phyloP scores from a whole-genome alignment of 2,329 filamentous ascomycete species.

The Rosellinia necatrix region DNA sequence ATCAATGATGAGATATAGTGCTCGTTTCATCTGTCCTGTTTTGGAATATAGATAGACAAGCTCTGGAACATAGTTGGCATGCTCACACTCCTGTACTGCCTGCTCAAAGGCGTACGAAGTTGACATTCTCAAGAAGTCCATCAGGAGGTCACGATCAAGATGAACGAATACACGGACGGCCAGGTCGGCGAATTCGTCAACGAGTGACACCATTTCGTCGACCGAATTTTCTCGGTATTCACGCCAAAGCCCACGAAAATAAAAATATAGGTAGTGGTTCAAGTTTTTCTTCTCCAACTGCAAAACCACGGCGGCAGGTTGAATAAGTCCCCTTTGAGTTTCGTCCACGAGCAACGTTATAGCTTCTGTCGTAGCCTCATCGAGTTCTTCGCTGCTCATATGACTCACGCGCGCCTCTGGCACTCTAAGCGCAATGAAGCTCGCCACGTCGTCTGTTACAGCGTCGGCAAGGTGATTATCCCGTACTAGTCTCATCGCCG shows the following conservation, averaged over 20 bases:
- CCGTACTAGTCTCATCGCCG: constrained; percentile 81
- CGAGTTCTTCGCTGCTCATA: constrained; percentile 72
- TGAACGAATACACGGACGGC: constrained; percentile 84
- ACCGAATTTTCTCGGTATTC: constrained; percentile 64
- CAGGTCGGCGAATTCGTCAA: constrained; percentile 86
- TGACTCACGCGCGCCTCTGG: constrained; percentile 69
- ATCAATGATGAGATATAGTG: constrained; percentile 90
- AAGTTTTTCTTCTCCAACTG: constrained; percentile 73
- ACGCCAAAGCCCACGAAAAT: constrained; percentile 83
- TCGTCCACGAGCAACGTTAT: constrained; percentile 88
- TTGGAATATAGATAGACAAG: constrained; percentile 96
- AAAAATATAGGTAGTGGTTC: constrained; percentile 85
- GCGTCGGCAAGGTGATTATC: constrained; percentile 90
- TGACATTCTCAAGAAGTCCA: constrained; percentile 84
- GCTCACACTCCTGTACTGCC: constrained; percentile 78
- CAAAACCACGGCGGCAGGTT: constrained; percentile 74
- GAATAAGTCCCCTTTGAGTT: constrained; percentile 85
- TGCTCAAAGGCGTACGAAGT: constrained; percentile 88
- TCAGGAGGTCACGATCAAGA: constrained; percentile 78
- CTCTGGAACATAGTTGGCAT: constrained; percentile 81
- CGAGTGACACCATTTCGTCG: constrained; percentile 67
- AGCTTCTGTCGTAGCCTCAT: constrained; percentile 79
- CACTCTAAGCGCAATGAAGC: constrained; percentile 86
- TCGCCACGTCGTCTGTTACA: constrained; percentile 85
- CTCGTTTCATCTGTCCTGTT: constrained; percentile 90